Conservation (phyloP, 495 filamentous ascomycete genomes). For the Hypoxylon intermedium region DNA sequence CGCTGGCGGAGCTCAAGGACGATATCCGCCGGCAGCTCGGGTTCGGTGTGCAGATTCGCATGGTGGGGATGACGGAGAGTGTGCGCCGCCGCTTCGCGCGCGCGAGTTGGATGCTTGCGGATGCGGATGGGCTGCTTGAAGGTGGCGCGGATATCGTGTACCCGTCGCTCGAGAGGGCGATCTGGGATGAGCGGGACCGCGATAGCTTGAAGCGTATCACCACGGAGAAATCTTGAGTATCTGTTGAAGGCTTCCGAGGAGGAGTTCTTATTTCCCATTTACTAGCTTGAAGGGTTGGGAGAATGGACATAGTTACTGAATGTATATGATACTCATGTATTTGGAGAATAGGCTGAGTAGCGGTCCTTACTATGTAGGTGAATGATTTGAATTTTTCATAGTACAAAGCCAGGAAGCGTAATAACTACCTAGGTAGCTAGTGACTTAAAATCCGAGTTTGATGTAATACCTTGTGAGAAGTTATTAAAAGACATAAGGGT, state of each 20-base stretch:
- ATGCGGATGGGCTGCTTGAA: slow-evolving; percentile 34
- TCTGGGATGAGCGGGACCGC: slow-evolving; percentile 41
- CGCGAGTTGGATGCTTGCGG: slow-evolving; percentile 40
- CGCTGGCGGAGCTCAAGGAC: slow-evolving; percentile 42
- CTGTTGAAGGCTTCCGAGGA: background rate
- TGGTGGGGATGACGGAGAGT: slow-evolving; percentile 38
- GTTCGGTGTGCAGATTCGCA: slow-evolving; percentile 37
- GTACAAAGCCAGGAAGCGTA: too few relatives aligned
- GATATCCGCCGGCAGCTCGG: slow-evolving; percentile 40
- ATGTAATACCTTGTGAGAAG: too few relatives aligned
- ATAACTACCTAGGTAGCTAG: too few relatives aligned
- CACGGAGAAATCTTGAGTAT: slow-evolving; percentile 31
- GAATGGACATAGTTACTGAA: too few relatives aligned
- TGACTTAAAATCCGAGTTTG: too few relatives aligned
- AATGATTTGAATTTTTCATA: too few relatives aligned
- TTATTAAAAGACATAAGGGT: too few relatives aligned
- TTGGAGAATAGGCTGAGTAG: background rate
- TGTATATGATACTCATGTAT: too few relatives aligned
- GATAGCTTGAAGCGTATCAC: slow-evolving; percentile 39
- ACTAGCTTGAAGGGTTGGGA: too few relatives aligned
- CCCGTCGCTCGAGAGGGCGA: slow-evolving; percentile 38
- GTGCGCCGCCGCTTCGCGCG: slow-evolving; percentile 41
- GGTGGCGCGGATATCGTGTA: slow-evolving; percentile 39
- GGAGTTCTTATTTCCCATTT: background rate
- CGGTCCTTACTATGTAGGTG: slow-evolving; percentile 3